Evolutionary conservation across 306 rosid species (phyloP).

Genomic region (Vicia faba): DNA sequence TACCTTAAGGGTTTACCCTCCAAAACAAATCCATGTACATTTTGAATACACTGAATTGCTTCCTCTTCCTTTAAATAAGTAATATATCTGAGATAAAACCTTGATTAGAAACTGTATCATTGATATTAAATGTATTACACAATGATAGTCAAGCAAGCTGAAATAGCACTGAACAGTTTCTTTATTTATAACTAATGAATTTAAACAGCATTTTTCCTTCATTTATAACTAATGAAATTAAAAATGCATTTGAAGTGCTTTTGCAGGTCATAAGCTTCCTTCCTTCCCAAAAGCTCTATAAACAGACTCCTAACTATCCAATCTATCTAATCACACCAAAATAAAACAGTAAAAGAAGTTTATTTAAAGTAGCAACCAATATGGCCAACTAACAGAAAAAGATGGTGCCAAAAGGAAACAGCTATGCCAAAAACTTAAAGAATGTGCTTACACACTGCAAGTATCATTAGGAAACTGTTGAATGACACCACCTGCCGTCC

Average conservation of each 20-base stretch:
- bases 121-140: neutral
- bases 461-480: constrained; percentile 97
- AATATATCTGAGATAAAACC: constrained; percentile 72
- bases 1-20: constrained; percentile 91
- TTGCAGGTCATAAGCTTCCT: neutral
- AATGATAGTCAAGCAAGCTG: neutral
- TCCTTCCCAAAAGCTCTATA: neutral
- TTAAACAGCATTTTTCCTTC: constrained; percentile 1
- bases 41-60: constrained; percentile 97
- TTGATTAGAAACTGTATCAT: constrained; percentile 11
- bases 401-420: constrained; percentile 9
- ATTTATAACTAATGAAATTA: neutral
- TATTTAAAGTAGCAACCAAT: neutral
- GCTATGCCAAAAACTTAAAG: no score
- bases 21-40: constrained; percentile 97
- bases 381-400: constrained; percentile 12
- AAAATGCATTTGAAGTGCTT: neutral
- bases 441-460: constrained; percentile 94
- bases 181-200: neutral
- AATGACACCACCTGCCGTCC: constrained; percentile 93
- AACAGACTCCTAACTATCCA: neutral
- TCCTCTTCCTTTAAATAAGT: constrained; percentile 94
- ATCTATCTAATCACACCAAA: no score
- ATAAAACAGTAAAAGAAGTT: neutral
- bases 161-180: neutral